These are phyloP conservation scores for Trichocomaceae sp. DNA, from an alignment of 2,329 filamentous ascomycete genomes.

Conservation along the genomic window DNA sequence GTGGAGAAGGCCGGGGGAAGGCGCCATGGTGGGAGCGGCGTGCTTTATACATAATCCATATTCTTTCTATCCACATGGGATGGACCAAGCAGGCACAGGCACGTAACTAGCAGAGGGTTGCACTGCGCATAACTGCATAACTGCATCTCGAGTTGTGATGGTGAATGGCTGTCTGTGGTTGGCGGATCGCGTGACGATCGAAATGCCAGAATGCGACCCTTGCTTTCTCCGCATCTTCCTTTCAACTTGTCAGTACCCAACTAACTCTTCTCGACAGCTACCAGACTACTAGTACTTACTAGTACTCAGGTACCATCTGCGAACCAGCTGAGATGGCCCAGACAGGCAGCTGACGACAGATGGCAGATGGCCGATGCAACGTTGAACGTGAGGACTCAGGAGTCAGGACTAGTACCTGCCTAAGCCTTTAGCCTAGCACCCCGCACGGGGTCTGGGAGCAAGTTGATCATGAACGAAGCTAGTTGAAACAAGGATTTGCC, in stretches of 20 bases:
- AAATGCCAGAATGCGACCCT: slow-evolving; percentile 11
- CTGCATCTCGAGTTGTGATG: not conserved
- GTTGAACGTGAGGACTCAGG: no score
- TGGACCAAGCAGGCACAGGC: not conserved
- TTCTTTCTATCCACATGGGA: not conserved
- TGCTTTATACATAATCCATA: no score
- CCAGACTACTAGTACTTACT: no score
- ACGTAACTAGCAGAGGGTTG: no score
- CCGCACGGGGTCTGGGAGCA: not conserved
- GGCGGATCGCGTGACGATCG: slow-evolving; percentile 13
- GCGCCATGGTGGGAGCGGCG: not conserved
- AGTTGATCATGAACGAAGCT: not conserved
- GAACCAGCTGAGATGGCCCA: no score
- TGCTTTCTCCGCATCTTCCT: not conserved
- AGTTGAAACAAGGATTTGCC: no score
- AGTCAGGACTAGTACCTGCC: not conserved
- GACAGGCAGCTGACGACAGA: no score
- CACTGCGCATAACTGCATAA: no score
- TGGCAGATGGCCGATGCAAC: no score
- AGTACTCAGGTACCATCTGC: no score
- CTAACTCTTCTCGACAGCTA: not conserved
- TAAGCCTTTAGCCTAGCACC: not conserved
- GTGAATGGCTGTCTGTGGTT: slow-evolving; percentile 5
- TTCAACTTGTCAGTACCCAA: no score
- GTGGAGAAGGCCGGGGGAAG: not conserved